These are phyloP conservation scores for Neonectria neomacrospora DNA, from an alignment of 2,329 filamentous ascomycete genomes.

Conservation along the genomic window DNA sequence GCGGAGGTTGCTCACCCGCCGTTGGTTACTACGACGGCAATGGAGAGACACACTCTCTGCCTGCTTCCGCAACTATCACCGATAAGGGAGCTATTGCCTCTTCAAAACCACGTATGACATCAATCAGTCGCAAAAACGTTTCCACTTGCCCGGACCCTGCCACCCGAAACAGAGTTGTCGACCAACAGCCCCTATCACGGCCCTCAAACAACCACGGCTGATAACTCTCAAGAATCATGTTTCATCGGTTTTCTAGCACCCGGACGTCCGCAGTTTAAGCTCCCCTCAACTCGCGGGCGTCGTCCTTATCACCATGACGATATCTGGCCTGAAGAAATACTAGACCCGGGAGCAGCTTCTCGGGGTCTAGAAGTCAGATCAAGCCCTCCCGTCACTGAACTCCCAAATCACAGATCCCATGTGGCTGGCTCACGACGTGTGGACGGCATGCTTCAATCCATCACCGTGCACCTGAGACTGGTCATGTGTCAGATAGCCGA, in stretches of 20 bases:
- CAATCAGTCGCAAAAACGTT: slow-evolving; percentile 13
- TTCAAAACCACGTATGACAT: background rate
- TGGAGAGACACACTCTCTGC: background rate
- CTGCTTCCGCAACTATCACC: background rate
- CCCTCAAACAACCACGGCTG: slow-evolving; percentile 2
- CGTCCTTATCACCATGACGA: background rate
- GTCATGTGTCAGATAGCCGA: slow-evolving; percentile 42
- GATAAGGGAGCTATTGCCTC: background rate
- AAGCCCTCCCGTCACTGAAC: background rate
- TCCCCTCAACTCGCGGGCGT: background rate
- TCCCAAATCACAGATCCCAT: slow-evolving; percentile 12
- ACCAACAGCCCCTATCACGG: slow-evolving; percentile 8
- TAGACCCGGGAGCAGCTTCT: background rate
- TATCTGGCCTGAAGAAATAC: background rate
- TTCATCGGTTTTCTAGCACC: background rate
- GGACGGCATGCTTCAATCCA: slow-evolving; percentile 27
- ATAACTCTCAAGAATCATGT: background rate
- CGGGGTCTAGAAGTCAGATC: slow-evolving; percentile 2
- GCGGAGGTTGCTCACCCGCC: background rate
- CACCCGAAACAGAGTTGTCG: slow-evolving; percentile 19
- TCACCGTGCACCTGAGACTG: slow-evolving; percentile 26
- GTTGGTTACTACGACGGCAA: background rate
- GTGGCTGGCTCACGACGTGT: slow-evolving; percentile 14
- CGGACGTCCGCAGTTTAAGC: background rate
- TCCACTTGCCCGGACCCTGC: slow-evolving; percentile 3